A percentile compares a stretch with the other conserved stretches of the same genome.
Conservation (phyloP, 2,329 filamentous ascomycete species). For the Mycosphaerella arachidis region DNA sequence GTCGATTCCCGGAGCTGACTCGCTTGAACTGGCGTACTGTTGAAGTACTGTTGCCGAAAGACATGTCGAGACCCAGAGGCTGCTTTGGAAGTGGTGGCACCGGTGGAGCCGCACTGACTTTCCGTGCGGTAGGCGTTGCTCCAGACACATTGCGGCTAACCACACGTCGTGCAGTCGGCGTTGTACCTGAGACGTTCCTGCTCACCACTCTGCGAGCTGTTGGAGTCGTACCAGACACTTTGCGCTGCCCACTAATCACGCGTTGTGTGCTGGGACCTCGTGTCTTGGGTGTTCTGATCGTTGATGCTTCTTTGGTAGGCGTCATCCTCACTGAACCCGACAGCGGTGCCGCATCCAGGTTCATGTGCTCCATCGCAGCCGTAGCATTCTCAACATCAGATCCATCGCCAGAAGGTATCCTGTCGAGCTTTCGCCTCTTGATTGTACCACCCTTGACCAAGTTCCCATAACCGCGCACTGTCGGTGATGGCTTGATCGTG, state of each 20-base stretch:
- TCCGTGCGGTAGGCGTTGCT: slow-evolving; percentile 41
- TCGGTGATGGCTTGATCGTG: slow-evolving; percentile 67
- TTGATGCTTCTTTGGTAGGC: slow-evolving; percentile 29
- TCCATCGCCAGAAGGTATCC: slow-evolving; percentile 40
- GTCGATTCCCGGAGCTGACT: slow-evolving; percentile 54
- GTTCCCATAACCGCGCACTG: slow-evolving; percentile 49
- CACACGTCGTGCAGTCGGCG: slow-evolving; percentile 32
- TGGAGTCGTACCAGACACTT: slow-evolving; percentile 22
- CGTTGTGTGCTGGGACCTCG: slow-evolving; percentile 31
- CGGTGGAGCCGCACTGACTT: slow-evolving; percentile 33
- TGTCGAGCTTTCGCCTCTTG: slow-evolving; percentile 46
- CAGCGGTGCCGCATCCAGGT: slow-evolving; percentile 42
- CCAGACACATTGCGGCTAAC: slow-evolving; percentile 32
- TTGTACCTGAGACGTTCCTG: slow-evolving; percentile 32
- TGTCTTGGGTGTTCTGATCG: slow-evolving; percentile 36
- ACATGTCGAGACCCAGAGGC: slow-evolving; percentile 82
- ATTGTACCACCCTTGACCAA: slow-evolving; percentile 45
- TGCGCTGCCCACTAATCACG: slow-evolving; percentile 38
- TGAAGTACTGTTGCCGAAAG: slow-evolving; percentile 87
- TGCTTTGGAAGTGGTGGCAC: slow-evolving; percentile 49
- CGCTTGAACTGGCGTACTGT: slow-evolving; percentile 88
- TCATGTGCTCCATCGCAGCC: slow-evolving; percentile 40
- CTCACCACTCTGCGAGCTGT: slow-evolving; percentile 27
- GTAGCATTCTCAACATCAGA: slow-evolving; percentile 33
- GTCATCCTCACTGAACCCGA: slow-evolving; percentile 16